These are phyloP conservation scores for Monosporascus sp. DNA, from an alignment of 2,329 filamentous ascomycete genomes.

Conservation along the genomic window DNA sequence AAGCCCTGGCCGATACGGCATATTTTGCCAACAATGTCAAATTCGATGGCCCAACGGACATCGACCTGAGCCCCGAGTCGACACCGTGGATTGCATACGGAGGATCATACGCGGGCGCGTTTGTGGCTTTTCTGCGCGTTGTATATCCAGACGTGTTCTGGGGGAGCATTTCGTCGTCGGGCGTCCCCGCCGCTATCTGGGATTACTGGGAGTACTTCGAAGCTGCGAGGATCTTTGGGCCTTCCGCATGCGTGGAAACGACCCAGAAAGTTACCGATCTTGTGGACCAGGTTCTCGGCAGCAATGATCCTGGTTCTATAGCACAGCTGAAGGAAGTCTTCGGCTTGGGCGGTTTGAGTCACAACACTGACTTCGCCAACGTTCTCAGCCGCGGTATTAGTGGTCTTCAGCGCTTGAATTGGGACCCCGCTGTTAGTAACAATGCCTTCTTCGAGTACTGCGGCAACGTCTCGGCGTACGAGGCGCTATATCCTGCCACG, in stretches of 20 bases:
- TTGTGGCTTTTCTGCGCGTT: constrained; percentile 70
- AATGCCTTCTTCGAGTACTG: constrained; percentile 43
- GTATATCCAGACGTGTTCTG: constrained; percentile 74
- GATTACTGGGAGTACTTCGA: constrained; percentile 66
- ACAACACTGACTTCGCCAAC: constrained; percentile 43
- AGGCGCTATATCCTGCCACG: constrained; percentile 36
- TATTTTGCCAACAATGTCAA: constrained; percentile 72
- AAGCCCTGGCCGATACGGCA: constrained; percentile 73
- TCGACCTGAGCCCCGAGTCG: constrained; percentile 58
- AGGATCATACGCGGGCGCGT: constrained; percentile 76
- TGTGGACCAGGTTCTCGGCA: constrained; percentile 43
- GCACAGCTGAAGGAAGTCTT: constrained; percentile 37
- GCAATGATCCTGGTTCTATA: constrained; percentile 35
- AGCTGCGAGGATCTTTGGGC: constrained; percentile 42
- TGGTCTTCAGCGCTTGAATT: constrained; percentile 44
- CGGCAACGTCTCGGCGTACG: constrained; percentile 35
- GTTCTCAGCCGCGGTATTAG: constrained; percentile 35
- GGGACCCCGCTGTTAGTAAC: constrained; percentile 43
- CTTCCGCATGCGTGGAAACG: constrained; percentile 56
- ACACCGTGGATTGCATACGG: constrained; percentile 76
- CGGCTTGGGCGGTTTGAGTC: constrained; percentile 38
- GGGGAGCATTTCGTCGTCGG: constrained; percentile 74
- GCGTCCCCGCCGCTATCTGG: constrained; percentile 69
- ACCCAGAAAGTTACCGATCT: constrained; percentile 53
- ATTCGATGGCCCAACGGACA: constrained; percentile 63